Conservation (phyloP, 2,329 filamentous ascomycete species). For the Bipolaris bicolor region DNA sequence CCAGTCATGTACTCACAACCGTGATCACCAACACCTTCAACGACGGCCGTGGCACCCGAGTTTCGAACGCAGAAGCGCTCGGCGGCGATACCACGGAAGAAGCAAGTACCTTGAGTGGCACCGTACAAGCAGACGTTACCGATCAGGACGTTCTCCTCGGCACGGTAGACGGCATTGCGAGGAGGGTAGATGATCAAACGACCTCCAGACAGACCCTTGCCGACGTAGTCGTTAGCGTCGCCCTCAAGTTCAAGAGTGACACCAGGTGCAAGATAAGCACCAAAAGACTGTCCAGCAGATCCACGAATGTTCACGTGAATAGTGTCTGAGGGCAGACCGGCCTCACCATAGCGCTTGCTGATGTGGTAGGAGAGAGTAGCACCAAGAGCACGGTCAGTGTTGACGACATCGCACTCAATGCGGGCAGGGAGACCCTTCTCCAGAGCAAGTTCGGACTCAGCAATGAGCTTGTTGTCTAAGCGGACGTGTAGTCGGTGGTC, state of each 20-base stretch:
- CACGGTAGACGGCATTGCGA: slow-evolving; percentile 88
- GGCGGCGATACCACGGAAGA: slow-evolving; percentile 95
- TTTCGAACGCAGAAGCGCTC: slow-evolving; percentile 97
- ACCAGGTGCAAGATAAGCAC: slow-evolving; percentile 90
- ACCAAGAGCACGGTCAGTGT: slow-evolving; percentile 92
- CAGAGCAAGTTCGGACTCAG: slow-evolving; percentile 90
- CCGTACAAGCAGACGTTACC: slow-evolving; percentile 96
- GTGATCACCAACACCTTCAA: slow-evolving; percentile 95
- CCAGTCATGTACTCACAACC: slow-evolving; percentile 99
- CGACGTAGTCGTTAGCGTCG: slow-evolving; percentile 95
- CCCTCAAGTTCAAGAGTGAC: slow-evolving; percentile 94
- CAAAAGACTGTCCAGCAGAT: slow-evolving; percentile 95
- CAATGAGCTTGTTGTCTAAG: slow-evolving; percentile 95
- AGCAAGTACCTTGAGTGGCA: slow-evolving; percentile 87
- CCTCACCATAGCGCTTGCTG: slow-evolving; percentile 88
- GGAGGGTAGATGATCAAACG: slow-evolving; percentile 93
- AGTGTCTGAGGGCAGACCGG: slow-evolving; percentile 87
- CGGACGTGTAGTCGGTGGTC: slow-evolving; percentile 92
- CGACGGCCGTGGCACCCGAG: slow-evolving; percentile 93
- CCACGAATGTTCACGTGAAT: slow-evolving; percentile 97
- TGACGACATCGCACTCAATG: slow-evolving; percentile 95
- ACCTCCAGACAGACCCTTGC: slow-evolving; percentile 92
- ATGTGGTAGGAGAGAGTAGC: slow-evolving; percentile 96
- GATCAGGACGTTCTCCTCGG: slow-evolving; percentile 92
- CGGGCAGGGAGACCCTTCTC: slow-evolving; percentile 92